These are phyloP conservation scores for Xerocomellus dryophilus DNA, from an alignment of 768 basidiomycete genomes.

Conservation along the genomic window DNA sequence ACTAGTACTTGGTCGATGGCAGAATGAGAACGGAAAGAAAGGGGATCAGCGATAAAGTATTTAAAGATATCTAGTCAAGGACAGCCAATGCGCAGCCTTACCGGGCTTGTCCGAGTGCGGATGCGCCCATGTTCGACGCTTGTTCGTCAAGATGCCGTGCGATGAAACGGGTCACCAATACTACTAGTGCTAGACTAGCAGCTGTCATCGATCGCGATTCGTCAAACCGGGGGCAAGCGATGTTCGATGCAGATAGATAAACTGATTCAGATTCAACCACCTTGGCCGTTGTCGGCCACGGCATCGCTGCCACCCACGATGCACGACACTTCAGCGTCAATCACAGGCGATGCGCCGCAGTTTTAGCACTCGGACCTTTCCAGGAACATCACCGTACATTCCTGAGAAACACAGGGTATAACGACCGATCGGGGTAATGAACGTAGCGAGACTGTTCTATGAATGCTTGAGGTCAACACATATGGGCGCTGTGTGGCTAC, in stretches of 20 bases:
- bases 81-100: too few relatives aligned
- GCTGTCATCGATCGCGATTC: too few relatives aligned
- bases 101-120: too few relatives aligned
- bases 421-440: neutral
- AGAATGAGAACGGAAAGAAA: neutral
- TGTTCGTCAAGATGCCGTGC: too few relatives aligned
- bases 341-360: neutral
- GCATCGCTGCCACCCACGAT: neutral
- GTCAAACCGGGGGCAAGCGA: too few relatives aligned
- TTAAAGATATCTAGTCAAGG: neutral
- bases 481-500: neutral
- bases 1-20: neutral
- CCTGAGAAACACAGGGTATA: neutral
- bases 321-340: neutral
- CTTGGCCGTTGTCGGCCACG: too few relatives aligned
- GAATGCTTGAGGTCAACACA: neutral
- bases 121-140: too few relatives aligned
- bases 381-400: neutral
- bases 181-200: too few relatives aligned
- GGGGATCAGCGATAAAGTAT: neutral
- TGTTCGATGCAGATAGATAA: too few relatives aligned
- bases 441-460: too few relatives aligned
- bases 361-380: neutral
- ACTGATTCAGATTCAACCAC: too few relatives aligned
- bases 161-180: too few relatives aligned